Base-by-base conservation (phyloP, 495 filamentous ascomycete species). In the Sporormia fimetaria region DNA sequence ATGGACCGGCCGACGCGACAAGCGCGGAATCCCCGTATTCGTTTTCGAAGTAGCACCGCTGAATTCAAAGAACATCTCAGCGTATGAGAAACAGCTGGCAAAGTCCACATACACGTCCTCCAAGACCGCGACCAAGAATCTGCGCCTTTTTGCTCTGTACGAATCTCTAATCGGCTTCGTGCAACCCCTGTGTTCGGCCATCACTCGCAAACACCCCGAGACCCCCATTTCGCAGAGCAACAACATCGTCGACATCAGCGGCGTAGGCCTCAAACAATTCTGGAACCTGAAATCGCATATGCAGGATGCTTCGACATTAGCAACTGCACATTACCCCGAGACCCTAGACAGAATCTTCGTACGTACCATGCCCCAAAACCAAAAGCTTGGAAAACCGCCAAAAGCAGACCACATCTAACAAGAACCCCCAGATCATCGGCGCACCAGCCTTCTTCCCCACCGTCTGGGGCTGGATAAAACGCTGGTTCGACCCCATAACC, bases 391-490 rank as follows among this genome's bases (percentile, higher is more conserved):
- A n/a, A n/a, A n/a, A n/a, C n/a, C 26, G n/a, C 23, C 21, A n/a
- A 4, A 20, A 7, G 25, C 7, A 2, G 15, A 30, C 30, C 8
- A 21, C 6, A 23, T n/a, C 8, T 7, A 40, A 16, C 24, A 22
- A 29, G 21, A 15, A 24, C 0, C 0, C 6, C 30, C 54, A 83
- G 71, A 83, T 94, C 55, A 81, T 94, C 45, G 84, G 85, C 31
- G 87, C 87, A 0, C 87, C 87, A 3, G 68, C 74, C 29, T 94
- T 92, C 70, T 94, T 94, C 65, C 82, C 82, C 21, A 92, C 86
- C 8, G 83, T 94, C 36, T 93, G 87, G 87, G 73, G 81, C 47
- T 93, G 87, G 87, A 80, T 92, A 62, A 92, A 93, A 67, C 76
- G 78, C 55, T 94, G 87, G 87, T 93, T 93, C 57, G 87, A 94